Base-by-base conservation (phyloP, 2,329 filamentous ascomycete species). In the Penicillium decumbens region DNA sequence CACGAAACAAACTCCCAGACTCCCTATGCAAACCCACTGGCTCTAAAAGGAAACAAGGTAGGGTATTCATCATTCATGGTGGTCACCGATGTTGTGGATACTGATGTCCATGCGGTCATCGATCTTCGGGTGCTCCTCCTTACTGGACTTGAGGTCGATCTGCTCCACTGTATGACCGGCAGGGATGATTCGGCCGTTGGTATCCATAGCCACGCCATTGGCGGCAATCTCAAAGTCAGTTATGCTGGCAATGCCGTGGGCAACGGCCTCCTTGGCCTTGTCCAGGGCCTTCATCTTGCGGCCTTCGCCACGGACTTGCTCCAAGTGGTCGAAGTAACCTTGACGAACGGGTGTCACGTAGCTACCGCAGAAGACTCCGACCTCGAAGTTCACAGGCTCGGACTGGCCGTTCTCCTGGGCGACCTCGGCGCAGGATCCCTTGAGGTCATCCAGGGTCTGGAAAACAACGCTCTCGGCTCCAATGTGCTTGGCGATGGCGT, bases 351-450 rank as follows among this genome's bases (percentile, higher is more conserved):
- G 82, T 0, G 92, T 96, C 53, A 88, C 78, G 70, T 96, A 96
- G 56, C 84, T 82, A 40, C 92, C 92, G 64, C 84, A 89, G 74
- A 97, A 96, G 7, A 96, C 91, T 46, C 92, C 91, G 2, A 95
- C 84, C 66, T 97, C 92, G 58, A 96, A 96, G 47, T 85, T 76
- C 55, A 80, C 60, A 4, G 72, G 73, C 76, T 60, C 80, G 67
- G 29, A 75, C 73, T 53, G 80, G 72, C 47, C 79, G 73, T 43
- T 83, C 79, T 53, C 69, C 29, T 61, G 60, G 4, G 82, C 84
- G 3, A 88, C 80, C 58, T 89, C 84, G 1, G 83, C 79, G 64
- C 91, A 96, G 0, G 90, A 83, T 27, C 79, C 82, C 64, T 87
- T 85, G n/a, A 97, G 77, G 62, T 95, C 91, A 1, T 83, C 79